Base-by-base conservation (phyloP, 2,329 filamentous ascomycete genomes). In the Knufia fluminis region DNA sequence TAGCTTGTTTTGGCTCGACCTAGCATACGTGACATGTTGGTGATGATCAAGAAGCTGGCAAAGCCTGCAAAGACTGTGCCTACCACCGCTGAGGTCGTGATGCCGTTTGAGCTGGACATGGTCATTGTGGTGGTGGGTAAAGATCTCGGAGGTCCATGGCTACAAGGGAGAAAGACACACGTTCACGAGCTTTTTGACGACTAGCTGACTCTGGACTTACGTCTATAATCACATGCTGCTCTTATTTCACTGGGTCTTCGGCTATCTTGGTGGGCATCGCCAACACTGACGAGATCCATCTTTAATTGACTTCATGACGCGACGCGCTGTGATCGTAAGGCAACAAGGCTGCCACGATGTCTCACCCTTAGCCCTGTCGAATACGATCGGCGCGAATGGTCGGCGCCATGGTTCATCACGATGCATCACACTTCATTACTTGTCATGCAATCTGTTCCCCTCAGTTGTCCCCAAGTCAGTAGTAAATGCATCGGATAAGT, bases 11-110 rank as follows among this genome's bases (percentile, higher is more conserved):
- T 39, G 7, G 45, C 45, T 22, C 9, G 23, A 8, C 45, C 45
- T 7, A 48, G 22, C 7, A 48, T 17, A 10, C 45, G 33, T 19
- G 45, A 48, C 45, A 48, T 48, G 33, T 48, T 48, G 19, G 24
- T 48, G 4, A 48, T 7, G 16, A 48, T 14, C 14, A 48, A 23
- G 2, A 40, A 4, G n/a, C 45, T 23, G 14, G 33, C 45, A 6
- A 48, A 2, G 3, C 45, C 45, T 16, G 23, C 24, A 40, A 39
- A 8, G 19, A 24, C 24, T 22, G 22, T 22, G n/a, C 33, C 19
- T 33, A 40, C n/a, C 12, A 40, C n/a, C 6, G 33, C 20, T 10
- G 45, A 28, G n/a, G 20, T 28, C 10, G 33, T 48, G 22, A n/a
- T 22, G 28, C 22, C 17, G 19, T 6, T 14, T 22, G n/a, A 20